Conservation (phyloP, 768 basidiomycete genomes). For the Leccinum imitatum region DNA sequence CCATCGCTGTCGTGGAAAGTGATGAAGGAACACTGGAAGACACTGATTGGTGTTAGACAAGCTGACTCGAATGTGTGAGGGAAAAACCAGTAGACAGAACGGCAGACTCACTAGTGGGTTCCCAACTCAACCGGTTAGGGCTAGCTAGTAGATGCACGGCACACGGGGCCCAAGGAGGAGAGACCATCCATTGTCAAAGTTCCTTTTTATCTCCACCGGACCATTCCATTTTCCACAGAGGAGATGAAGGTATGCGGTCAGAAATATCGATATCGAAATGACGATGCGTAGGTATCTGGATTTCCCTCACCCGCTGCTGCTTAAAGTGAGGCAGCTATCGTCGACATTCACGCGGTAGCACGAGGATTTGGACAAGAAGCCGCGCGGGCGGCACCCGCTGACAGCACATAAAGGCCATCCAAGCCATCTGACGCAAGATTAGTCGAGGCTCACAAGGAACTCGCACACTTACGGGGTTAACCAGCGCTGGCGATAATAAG, state of each 20-base stretch:
- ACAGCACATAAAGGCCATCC: neutral
- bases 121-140: neutral
- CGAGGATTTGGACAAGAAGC: neutral
- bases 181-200: neutral
- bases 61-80: neutral
- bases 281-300: neutral
- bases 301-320: neutral
- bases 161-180: neutral
- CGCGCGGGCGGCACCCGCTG: neutral
- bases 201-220: slow-evolving; percentile 1
- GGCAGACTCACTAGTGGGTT: neutral
- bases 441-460: neutral
- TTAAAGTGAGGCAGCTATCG: neutral
- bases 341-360: neutral
- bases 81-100: neutral
- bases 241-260: neutral
- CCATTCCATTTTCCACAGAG: neutral
- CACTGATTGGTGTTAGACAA: neutral
- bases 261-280: neutral
- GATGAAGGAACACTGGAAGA: neutral
- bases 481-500: neutral
- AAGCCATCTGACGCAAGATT: neutral
- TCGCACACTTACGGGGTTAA: slow-evolving; percentile 1
- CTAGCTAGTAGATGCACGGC: neutral
- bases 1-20: neutral